Percentiles rank a stretch among this genome's conserved stretches.
These are phyloP conservation scores for Termitomyces heimii DNA, from an alignment of 768 basidiomycete genomes.

Conservation along the genomic window DNA sequence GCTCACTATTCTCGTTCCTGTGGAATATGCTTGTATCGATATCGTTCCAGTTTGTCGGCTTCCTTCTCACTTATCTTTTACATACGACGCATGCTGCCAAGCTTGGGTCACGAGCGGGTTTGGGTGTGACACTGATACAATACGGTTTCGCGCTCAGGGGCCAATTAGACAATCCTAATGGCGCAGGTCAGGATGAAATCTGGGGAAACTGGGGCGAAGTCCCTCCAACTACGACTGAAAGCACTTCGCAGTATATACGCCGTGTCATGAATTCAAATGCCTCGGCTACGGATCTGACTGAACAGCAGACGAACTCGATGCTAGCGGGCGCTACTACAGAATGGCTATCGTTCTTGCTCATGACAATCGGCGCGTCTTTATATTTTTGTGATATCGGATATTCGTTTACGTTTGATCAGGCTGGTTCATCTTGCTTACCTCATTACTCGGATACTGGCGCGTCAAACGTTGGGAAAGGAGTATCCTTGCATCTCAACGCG, in stretches of 20 bases:
- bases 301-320: constrained; percentile 32
- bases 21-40: constrained; percentile 93
- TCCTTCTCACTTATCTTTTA: constrained; percentile 88
- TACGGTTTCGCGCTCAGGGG: constrained; percentile 82
- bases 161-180: constrained; percentile 36
- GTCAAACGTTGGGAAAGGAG: constrained; percentile 86
- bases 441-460: constrained; percentile 85
- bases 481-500: constrained; percentile 55
- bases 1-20: constrained; percentile 78
- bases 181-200: constrained; percentile 20
- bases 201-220: constrained; percentile 27
- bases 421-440: constrained; percentile 87
- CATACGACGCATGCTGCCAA: constrained; percentile 92
- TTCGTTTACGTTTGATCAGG: constrained; percentile 28
- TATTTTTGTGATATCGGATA: background rate
- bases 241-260: constrained; percentile 39
- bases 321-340: constrained; percentile 75
- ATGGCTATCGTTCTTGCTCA: constrained; percentile 93
- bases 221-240: constrained; percentile 38
- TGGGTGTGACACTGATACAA: constrained; percentile 95
- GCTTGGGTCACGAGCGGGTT: constrained; percentile 87
- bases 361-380: constrained; percentile 63
- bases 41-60: constrained; percentile 96
- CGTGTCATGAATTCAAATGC: constrained; percentile 11
- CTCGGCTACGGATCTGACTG: constrained; percentile 15